Evolutionary conservation across 2,329 filamentous ascomycete genomes (phyloP).

Genomic region (Arthroderma sp.): DNA sequence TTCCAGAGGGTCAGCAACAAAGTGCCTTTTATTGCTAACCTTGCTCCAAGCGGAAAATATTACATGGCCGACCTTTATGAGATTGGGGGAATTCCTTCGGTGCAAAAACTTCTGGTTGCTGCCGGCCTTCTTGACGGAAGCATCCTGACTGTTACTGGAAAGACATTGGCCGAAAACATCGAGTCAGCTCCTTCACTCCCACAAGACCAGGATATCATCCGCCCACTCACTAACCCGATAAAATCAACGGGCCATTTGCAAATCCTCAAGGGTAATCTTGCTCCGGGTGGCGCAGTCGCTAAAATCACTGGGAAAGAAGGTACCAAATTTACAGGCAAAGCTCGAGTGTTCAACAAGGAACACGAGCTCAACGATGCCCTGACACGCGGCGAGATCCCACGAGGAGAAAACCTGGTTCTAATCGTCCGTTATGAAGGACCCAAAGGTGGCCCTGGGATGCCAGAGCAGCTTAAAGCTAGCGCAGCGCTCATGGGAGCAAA

Average conservation of each 20-base stretch:
- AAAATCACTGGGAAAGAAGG: slow-evolving; percentile 98
- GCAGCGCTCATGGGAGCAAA: slow-evolving; percentile 89
- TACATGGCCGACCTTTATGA: slow-evolving; percentile 81
- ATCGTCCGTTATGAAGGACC: slow-evolving; percentile 91
- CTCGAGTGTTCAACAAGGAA: slow-evolving; percentile 79
- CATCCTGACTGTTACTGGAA: slow-evolving; percentile 71
- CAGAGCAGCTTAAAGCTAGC: slow-evolving; percentile 73
- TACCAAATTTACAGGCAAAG: slow-evolving; percentile 63
- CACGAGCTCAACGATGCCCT: slow-evolving; percentile 63
- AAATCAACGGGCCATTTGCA: slow-evolving; percentile 79
- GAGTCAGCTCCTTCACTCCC: slow-evolving; percentile 62
- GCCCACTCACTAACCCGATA: slow-evolving; percentile 67
- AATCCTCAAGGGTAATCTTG: slow-evolving; percentile 75
- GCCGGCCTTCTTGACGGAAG: slow-evolving; percentile 61
- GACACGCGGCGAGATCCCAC: slow-evolving; percentile 54
- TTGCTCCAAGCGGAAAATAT: slow-evolving; percentile 71
- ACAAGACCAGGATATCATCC: slow-evolving; percentile 70
- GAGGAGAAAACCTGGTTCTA: slow-evolving; percentile 70
- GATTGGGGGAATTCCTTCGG: slow-evolving; percentile 71
- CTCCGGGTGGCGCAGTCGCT: slow-evolving; percentile 77
- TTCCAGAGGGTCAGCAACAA: slow-evolving; percentile 68
- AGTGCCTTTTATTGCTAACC: slow-evolving; percentile 73
- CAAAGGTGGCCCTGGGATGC: slow-evolving; percentile 89
- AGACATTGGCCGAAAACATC: slow-evolving; percentile 71
- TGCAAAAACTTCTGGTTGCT: slow-evolving; percentile 74